Evolutionary conservation across 768 basidiomycete genomes (phyloP).

Genomic region (Lentinula raphanica): DNA sequence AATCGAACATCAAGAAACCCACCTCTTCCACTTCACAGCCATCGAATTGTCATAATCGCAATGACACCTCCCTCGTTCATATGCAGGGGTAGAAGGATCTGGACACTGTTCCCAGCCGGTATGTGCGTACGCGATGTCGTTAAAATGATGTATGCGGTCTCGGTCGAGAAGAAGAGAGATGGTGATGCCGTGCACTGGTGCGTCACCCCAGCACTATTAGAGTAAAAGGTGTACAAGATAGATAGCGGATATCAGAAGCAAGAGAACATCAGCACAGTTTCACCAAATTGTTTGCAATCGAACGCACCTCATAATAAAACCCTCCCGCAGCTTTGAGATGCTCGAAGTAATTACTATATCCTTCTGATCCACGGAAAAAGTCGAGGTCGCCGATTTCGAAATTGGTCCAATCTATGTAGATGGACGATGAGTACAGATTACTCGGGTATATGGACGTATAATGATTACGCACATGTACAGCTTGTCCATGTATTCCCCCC

Average conservation of each 20-base stretch:
- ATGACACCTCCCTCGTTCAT: not conserved
- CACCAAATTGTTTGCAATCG: too few species aligned
- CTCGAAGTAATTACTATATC: constrained; percentile 62
- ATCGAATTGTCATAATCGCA: not conserved
- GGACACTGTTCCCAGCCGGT: constrained; percentile 59
- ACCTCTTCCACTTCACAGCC: constrained; percentile 4
- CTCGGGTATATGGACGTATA: not conserved
- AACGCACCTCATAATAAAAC: constrained; percentile 61
- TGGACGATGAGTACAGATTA: not conserved
- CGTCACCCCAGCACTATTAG: constrained; percentile 31
- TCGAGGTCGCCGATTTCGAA: constrained; percentile 67
- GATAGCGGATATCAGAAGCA: not conserved
- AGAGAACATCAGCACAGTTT: too few species aligned
- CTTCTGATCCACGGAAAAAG: constrained; percentile 55
- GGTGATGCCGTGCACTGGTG: constrained; percentile 53
- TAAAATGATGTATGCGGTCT: constrained; percentile 59
- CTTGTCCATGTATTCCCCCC: constrained; percentile 42
- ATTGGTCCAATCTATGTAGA: constrained; percentile 47
- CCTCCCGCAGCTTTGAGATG: constrained; percentile 59
- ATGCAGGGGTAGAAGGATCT: not conserved
- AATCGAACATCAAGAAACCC: too few species aligned
- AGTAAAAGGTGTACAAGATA: too few species aligned
- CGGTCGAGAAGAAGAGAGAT: constrained; percentile 45
- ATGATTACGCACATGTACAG: constrained; percentile 43
- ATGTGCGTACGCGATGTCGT: constrained; percentile 64